phyloP scores from a whole-genome alignment of 2,329 filamentous ascomycete species.

The Beauveria rudraprayagi region DNA sequence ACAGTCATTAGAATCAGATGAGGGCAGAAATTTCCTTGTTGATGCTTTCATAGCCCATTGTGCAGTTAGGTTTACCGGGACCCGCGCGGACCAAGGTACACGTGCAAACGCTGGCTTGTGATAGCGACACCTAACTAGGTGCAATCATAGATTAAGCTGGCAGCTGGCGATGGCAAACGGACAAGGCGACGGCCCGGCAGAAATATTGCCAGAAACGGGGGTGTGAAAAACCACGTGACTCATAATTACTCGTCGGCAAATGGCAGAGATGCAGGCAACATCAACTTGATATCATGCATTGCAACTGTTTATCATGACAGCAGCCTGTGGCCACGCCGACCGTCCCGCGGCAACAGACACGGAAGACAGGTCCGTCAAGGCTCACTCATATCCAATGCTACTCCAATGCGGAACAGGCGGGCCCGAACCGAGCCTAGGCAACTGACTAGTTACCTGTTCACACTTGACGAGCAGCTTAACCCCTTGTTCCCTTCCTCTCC shows the following conservation, averaged over 20 bases:
- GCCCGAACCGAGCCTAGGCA: constrained; percentile 15
- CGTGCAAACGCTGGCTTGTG: neutral
- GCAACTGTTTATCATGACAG: too few relatives aligned
- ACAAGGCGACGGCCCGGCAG: neutral
- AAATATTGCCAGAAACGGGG: neutral
- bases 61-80: neutral
- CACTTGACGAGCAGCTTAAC: neutral
- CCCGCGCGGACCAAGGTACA: neutral
- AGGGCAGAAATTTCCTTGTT: neutral
- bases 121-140: neutral
- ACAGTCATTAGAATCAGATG: too few relatives aligned
- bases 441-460: neutral
- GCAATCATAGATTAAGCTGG: neutral
- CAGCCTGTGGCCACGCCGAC: too few relatives aligned
- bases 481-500: neutral
- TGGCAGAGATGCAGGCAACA: neutral
- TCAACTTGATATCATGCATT: neutral
- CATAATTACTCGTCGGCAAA: neutral
- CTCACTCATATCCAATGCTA: constrained; percentile 15
- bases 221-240: neutral
- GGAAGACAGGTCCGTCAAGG: neutral
- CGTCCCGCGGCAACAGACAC: neutral
- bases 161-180: neutral
- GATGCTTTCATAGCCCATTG: neutral
- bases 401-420: constrained; percentile 31